phyloP scores from a whole-genome alignment of 768 basidiomycete genomes.

The Tricholoma matsutake region DNA sequence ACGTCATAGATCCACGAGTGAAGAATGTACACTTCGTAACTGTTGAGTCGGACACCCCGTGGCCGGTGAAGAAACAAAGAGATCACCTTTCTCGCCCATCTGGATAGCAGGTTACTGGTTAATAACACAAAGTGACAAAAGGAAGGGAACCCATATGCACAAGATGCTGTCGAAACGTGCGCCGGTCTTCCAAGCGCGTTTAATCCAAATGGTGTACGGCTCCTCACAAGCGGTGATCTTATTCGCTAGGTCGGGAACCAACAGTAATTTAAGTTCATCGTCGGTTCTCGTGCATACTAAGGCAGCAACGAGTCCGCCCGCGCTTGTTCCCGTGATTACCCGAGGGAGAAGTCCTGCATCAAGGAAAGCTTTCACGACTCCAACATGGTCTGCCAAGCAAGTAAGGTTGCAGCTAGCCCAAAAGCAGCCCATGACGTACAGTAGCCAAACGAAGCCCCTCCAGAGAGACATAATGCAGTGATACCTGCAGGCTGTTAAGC shows the following conservation, averaged over 20 bases:
- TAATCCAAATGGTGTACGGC: slow-evolving; percentile 62
- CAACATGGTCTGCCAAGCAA: slow-evolving; percentile 66
- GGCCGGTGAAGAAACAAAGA: neutral
- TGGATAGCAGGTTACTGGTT: slow-evolving; percentile 13
- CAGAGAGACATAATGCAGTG: slow-evolving; percentile 92
- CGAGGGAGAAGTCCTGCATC: slow-evolving; percentile 84
- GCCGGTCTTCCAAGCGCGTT: slow-evolving; percentile 78
- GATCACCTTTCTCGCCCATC: slow-evolving; percentile 86
- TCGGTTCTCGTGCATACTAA: slow-evolving; percentile 87
- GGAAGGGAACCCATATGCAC: slow-evolving; percentile 22
- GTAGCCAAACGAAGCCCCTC: slow-evolving; percentile 93
- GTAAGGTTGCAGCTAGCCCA: neutral
- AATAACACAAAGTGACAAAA: slow-evolving; percentile 6
- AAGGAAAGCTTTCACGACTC: slow-evolving; percentile 89
- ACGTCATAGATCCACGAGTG: slow-evolving; percentile 91
- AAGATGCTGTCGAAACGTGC: slow-evolving; percentile 89
- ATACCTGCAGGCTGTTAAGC: slow-evolving; percentile 37
- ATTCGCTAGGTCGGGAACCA: slow-evolving; percentile 82
- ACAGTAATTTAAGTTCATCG: slow-evolving; percentile 72
- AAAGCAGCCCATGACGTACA: slow-evolving; percentile 46
- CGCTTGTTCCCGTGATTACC: slow-evolving; percentile 93
- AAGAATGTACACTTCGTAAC: slow-evolving; percentile 73
- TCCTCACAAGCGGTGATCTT: slow-evolving; percentile 84
- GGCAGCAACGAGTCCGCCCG: slow-evolving; percentile 78
- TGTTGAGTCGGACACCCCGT: neutral